Percentiles rank a stretch among this genome's conserved stretches.
phyloP scores from a whole-genome alignment of 441 rosid species.

The Sinapis alba region DNA sequence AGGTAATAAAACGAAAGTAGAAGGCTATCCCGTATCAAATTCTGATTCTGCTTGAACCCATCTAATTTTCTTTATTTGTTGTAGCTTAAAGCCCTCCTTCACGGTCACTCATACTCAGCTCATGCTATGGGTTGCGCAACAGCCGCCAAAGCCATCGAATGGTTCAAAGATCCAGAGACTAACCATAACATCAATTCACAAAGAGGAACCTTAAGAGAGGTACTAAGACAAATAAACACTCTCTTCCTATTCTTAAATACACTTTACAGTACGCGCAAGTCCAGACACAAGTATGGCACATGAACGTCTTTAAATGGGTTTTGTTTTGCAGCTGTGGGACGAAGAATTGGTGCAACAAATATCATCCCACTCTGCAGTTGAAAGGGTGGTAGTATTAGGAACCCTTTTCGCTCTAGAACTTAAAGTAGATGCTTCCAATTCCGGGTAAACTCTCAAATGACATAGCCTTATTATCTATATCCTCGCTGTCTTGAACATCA shows the following conservation, averaged over 20 bases:
- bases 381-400: slow-evolving; percentile 83
- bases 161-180: slow-evolving; percentile 85
- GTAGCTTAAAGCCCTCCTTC: slow-evolving; percentile 92
- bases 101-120: slow-evolving; percentile 95
- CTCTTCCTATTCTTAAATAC: not conserved
- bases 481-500: not conserved
- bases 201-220: slow-evolving; percentile 72
- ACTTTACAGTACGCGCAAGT: not conserved
- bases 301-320: not conserved
- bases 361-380: slow-evolving; percentile 72
- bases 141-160: slow-evolving; percentile 78
- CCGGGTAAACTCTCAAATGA: slow-evolving; percentile 61
- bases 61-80: slow-evolving; percentile 26
- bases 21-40: not conserved
- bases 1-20: slow-evolving; percentile 47
- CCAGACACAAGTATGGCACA: not conserved
- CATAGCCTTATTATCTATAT: too few species aligned
- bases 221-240: slow-evolving; percentile 22
- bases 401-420: slow-evolving; percentile 83
- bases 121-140: slow-evolving; percentile 97
- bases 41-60: not conserved
- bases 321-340: slow-evolving; percentile 79
- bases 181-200: slow-evolving; percentile 64
- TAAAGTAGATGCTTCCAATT: slow-evolving; percentile 59
- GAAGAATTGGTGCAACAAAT: slow-evolving; percentile 56